phyloP scores from a whole-genome alignment of 2,329 filamentous ascomycete genomes.

The Coleophoma crateriformis region DNA sequence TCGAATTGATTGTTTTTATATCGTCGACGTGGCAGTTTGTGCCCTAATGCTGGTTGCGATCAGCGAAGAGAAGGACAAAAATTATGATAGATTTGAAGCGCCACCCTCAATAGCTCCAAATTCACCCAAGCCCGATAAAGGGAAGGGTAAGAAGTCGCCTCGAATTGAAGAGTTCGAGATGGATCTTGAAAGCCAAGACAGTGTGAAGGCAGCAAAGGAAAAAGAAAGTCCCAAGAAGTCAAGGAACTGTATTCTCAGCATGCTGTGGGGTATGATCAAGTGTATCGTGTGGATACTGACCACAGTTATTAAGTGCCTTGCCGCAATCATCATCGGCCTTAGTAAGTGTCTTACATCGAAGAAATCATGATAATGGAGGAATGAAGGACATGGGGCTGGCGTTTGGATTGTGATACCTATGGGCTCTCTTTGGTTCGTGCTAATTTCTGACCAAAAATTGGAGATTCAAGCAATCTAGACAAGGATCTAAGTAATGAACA shows the following conservation, averaged over 20 bases:
- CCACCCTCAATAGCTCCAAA: conserved; percentile 35
- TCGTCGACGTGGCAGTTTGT: conserved; percentile 56
- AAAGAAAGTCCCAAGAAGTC: conserved; percentile 40
- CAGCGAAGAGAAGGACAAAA: conserved; percentile 45
- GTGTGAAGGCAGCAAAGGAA: conserved; percentile 16
- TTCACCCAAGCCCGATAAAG: conserved; percentile 19
- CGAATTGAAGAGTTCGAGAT: conserved; percentile 54
- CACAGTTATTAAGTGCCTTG: conserved; percentile 47
- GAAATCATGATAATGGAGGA: conserved; percentile 26
- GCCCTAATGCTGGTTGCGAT: conserved; percentile 55
- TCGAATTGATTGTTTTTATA: conserved; percentile 54
- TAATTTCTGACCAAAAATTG: no score
- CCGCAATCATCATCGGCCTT: conserved; percentile 43
- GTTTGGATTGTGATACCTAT: no score
- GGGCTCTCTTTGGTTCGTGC: no score
- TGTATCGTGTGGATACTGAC: conserved; percentile 53
- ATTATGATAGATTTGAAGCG: conserved; percentile 51
- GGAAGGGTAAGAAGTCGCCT: conserved; percentile 25
- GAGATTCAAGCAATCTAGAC: no score
- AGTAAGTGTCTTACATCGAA: conserved; percentile 43
- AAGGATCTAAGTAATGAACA: no score
- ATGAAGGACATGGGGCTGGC: no score
- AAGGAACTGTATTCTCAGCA: conserved; percentile 44
- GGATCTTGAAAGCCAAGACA: conserved; percentile 56
- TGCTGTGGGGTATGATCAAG: conserved; percentile 49